These are phyloP conservation scores for Phytophthora hibernalis DNA, from an alignment of 352 stramenopile species.

Conservation along the genomic window DNA sequence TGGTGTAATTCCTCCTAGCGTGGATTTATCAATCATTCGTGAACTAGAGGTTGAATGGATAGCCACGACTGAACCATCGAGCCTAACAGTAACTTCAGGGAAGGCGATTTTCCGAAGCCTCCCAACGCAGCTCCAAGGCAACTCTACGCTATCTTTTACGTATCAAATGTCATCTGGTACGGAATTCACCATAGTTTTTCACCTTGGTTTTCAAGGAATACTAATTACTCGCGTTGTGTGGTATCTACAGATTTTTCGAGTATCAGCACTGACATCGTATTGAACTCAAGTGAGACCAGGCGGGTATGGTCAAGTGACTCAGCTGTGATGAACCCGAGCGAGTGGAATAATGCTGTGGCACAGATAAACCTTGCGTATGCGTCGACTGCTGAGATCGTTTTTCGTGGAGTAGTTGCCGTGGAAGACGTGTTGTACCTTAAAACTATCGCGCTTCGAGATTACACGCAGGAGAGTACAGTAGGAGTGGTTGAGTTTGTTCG, in stretches of 20 bases:
- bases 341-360: slow-evolving; percentile 42
- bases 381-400: slow-evolving; percentile 40
- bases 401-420: slow-evolving; percentile 32
- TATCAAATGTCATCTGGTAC: slow-evolving; percentile 51
- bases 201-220: neutral
- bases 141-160: slow-evolving; percentile 37
- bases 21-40: slow-evolving; percentile 16
- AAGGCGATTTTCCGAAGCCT: slow-evolving; percentile 43
- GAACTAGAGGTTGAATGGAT: slow-evolving; percentile 45
- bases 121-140: slow-evolving; percentile 23
- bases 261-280: slow-evolving; percentile 40
- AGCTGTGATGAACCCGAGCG: neutral
- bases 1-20: slow-evolving; percentile 2
- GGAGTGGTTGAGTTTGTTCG: slow-evolving; percentile 34
- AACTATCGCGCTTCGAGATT: slow-evolving; percentile 35
- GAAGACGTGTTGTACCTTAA: slow-evolving; percentile 54
- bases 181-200: neutral
- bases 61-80: slow-evolving; percentile 4
- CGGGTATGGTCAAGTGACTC: slow-evolving; percentile 49
- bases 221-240: neutral
- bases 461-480: slow-evolving; percentile 6
- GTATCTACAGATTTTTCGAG: slow-evolving; percentile 43
- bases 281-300: slow-evolving; percentile 33
- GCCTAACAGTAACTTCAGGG: neutral
- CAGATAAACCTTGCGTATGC: slow-evolving; percentile 30